Conservation (phyloP, 805 yeast species). For the Ogataea polymorpha region DNA sequence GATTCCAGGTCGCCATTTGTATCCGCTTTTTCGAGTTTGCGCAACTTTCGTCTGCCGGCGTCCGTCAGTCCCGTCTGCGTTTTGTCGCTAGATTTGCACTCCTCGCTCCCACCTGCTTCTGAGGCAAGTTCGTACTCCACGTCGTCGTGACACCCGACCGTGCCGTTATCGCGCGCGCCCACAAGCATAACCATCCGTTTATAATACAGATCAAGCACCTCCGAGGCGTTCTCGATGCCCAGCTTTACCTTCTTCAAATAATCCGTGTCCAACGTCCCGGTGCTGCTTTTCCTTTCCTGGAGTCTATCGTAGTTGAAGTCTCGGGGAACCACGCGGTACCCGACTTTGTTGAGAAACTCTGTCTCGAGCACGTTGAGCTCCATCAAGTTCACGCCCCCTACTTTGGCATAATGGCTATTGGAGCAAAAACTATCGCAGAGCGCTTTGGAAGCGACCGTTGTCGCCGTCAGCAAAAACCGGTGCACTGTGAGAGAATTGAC, state of each 20-base stretch:
- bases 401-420: slow-evolving; percentile 89
- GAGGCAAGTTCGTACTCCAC: slow-evolving; percentile 11
- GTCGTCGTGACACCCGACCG: slow-evolving; percentile 30
- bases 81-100: not conserved
- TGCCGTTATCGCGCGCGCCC: slow-evolving; percentile 31
- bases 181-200: slow-evolving; percentile 47
- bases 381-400: slow-evolving; percentile 84
- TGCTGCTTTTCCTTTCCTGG: slow-evolving; percentile 23
- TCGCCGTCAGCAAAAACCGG: slow-evolving; percentile 83
- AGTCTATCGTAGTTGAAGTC: slow-evolving; percentile 36
- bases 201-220: slow-evolving; percentile 47
- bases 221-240: slow-evolving; percentile 34
- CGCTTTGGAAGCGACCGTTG: slow-evolving; percentile 87
- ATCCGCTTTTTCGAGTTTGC: slow-evolving; percentile 1
- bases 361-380: slow-evolving; percentile 86
- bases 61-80: not conserved
- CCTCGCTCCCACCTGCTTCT: not conserved
- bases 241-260: slow-evolving; percentile 23
- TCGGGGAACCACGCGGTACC: slow-evolving; percentile 70
- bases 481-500: slow-evolving; percentile 91
- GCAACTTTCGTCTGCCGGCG: not conserved
- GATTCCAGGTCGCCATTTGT: not conserved
- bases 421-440: slow-evolving; percentile 93
- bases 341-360: slow-evolving; percentile 78
- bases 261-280: slow-evolving; percentile 31